Base-by-base conservation (phyloP, 2,329 filamentous ascomycete genomes). In the Pseudofabraea citricarpa region DNA sequence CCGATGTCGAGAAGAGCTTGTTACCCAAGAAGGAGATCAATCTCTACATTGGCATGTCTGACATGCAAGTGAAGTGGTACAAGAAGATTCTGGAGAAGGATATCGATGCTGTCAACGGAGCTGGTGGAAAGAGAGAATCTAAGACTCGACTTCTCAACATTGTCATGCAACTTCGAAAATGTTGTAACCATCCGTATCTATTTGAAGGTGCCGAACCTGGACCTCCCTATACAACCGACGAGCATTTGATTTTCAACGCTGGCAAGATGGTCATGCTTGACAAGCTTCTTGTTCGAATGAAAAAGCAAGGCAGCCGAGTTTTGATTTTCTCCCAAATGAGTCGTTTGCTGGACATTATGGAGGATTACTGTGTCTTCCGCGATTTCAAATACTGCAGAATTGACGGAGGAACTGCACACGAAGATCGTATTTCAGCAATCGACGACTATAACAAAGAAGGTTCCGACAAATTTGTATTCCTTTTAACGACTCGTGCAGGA, bases 241-340 rank as follows among this genome's bases (percentile, higher is more conserved):
- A 97, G 67, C 94, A 98, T 68, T 74, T 98, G 41, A 73, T 98
- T 32, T 86, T 81, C 69, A 98, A 97, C 56, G 83, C 93, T 2
- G 93, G 90, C 18, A 98, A 98, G 70, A 98, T 98, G 93, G 80
- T 90, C 23, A 90, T 98, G 61, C 77, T 98, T 15, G 93, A 98
- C 71, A 95, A 89, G 68, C 79, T 98, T 9, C 73, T 98, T 38
- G 83, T 77, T 57, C 81, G 90, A 36, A 80, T 98, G 70, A 77
- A 90, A 65, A 79, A 77, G 36, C 85, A 95, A 61, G 93, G 90
- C 32, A 97, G 90, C 61, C 81, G 93, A 52, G 90, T 98, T n/a
- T 78, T 98, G 44, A 97, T 98, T 56, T 98, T 98, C 70, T 98
- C 93, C 1, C 93, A 98, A 61, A 98, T 98, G 93, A 96, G 90